Conservation (phyloP, 441 rosid species). For the Arabidopsis hybrid region DNA sequence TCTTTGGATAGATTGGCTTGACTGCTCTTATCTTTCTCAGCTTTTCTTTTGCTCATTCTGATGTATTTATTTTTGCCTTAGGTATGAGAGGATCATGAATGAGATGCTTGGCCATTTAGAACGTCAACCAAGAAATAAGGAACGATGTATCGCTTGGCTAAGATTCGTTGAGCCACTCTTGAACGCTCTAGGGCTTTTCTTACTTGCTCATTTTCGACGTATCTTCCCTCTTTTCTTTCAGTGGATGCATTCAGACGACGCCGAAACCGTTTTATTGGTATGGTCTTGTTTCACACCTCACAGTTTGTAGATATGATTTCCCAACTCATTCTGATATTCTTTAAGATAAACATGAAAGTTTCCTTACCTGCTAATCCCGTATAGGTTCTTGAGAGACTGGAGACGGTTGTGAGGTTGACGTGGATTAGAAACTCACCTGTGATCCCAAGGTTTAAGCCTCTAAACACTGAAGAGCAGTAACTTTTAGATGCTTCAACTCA, state of each 20-base stretch:
- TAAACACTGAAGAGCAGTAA: conserved; percentile 37
- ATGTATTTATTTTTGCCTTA: conserved; percentile 33
- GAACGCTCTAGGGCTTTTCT: conserved; percentile 65
- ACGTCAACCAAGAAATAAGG: conserved; percentile 87
- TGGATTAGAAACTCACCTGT: conserved; percentile 87
- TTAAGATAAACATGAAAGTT: neutral
- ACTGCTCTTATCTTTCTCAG: neutral
- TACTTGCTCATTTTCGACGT: conserved; percentile 79
- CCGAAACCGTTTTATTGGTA: conserved; percentile 83
- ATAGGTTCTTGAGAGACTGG: conserved; percentile 79
- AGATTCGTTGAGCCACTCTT: conserved; percentile 69
- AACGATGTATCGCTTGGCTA: conserved; percentile 76
- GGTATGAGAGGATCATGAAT: conserved; percentile 79
- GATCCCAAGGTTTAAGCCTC: conserved; percentile 55
- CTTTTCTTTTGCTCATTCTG: conserved; percentile 4
- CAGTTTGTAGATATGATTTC: neutral
- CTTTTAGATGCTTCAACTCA: neutral
- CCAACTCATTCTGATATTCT: neutral
- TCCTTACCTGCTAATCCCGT: neutral
- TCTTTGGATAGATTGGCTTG: neutral
- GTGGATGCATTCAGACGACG: conserved; percentile 89
- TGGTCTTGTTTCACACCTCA: conserved; percentile 13
- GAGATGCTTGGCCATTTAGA: conserved; percentile 94
- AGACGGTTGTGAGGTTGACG: conserved; percentile 62
- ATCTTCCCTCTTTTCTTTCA: conserved; percentile 80